Conservation (phyloP, 441 rosid genomes). For the Mallotus japonicus region DNA sequence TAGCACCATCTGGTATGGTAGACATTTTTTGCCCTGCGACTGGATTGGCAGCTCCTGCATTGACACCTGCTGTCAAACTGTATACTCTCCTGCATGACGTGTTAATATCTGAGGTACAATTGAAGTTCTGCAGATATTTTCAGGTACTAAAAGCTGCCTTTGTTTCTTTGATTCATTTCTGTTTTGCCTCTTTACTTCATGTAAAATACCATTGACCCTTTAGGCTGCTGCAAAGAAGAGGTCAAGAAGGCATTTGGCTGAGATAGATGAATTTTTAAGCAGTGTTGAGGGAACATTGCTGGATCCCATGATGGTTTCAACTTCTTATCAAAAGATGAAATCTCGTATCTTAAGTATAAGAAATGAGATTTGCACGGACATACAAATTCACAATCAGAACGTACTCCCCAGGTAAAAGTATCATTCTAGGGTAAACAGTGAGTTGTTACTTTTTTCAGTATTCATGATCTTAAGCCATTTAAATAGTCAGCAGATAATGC, state of each 20-base stretch:
- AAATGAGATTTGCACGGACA: conserved; percentile 76
- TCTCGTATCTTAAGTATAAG: conserved; percentile 53
- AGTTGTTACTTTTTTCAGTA: neutral
- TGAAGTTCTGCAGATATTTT: conserved; percentile 75
- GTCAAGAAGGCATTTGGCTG: conserved; percentile 66
- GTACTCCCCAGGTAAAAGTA: conserved; percentile 69
- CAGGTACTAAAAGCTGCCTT: conserved; percentile 52
- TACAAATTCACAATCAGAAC: conserved; percentile 69
- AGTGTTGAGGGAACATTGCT: conserved; percentile 41
- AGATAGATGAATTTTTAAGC: conserved; percentile 66
- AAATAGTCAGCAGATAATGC: neutral
- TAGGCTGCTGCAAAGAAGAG: conserved; percentile 90
- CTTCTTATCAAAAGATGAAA: conserved; percentile 80
- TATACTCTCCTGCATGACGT: conserved; percentile 78
- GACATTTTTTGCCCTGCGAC: conserved; percentile 68
- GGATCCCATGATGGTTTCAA: conserved; percentile 49
- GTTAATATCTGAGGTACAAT: conserved; percentile 72
- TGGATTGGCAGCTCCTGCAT: conserved; percentile 73
- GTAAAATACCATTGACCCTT: conserved; percentile 12
- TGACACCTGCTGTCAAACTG: conserved; percentile 82
- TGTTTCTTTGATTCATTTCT: conserved; percentile 4
- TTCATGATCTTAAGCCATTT: neutral
- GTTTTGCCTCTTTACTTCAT: conserved; percentile 17
- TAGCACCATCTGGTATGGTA: conserved; percentile 61
- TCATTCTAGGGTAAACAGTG: neutral